These are phyloP conservation scores for Linum usitatissimum DNA, from an alignment of 345 rosid species.

Conservation along the genomic window DNA sequence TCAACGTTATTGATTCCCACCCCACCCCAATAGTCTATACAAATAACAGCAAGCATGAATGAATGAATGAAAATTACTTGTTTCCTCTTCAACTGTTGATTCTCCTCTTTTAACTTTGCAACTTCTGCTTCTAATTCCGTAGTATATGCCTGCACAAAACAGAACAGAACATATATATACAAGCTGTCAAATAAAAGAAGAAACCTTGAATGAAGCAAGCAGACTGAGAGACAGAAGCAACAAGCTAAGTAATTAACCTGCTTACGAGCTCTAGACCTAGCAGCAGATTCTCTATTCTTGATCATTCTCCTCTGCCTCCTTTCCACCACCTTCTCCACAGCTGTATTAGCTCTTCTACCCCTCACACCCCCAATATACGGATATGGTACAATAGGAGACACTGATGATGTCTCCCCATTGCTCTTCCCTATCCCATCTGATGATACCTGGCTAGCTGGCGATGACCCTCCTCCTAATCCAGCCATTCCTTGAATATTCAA, in stretches of 20 bases:
- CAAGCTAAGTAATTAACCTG: slow-evolving; percentile 79
- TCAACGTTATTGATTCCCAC: slow-evolving; percentile 5
- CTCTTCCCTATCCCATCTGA: slow-evolving; percentile 73
- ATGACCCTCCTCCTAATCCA: slow-evolving; percentile 48
- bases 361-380: slow-evolving; percentile 60
- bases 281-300: slow-evolving; percentile 97
- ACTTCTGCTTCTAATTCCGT: slow-evolving; percentile 92
- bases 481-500: slow-evolving; percentile 37
- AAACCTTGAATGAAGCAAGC: no score
- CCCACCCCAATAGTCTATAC: no score
- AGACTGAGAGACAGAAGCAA: slow-evolving; percentile 1
- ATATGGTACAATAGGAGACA: slow-evolving; percentile 59
- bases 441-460: slow-evolving; percentile 64
- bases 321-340: slow-evolving; percentile 88
- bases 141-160: slow-evolving; percentile 67
- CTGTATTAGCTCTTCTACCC: slow-evolving; percentile 54
- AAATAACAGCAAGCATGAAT: neutral
- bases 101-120: slow-evolving; percentile 76
- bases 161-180: slow-evolving; percentile 7
- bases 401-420: slow-evolving; percentile 66
- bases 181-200: no score
- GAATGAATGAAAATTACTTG: slow-evolving; percentile 42
- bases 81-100: slow-evolving; percentile 55
- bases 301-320: slow-evolving; percentile 98
- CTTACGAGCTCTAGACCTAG: slow-evolving; percentile 96